phyloP scores from a whole-genome alignment of 139 green algal genomes.

The Eudorina sp. region DNA sequence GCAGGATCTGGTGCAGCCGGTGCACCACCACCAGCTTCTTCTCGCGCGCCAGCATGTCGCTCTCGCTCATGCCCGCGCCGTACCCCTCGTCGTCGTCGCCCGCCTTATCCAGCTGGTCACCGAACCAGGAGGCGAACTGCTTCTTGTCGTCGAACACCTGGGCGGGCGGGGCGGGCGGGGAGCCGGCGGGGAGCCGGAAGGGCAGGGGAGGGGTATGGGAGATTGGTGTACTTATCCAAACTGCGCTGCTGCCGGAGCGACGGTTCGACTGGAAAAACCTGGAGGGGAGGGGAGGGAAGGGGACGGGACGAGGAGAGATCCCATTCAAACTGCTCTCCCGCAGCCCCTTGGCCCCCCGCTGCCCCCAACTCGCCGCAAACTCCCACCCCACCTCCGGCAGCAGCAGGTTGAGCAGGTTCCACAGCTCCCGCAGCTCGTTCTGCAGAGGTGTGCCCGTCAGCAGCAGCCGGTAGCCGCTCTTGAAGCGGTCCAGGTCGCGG shows the following conservation, averaged over 20 bases:
- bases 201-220: background rate
- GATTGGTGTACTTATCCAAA: too few relatives aligned
- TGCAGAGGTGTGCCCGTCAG: constrained; percentile 88
- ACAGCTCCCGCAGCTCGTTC: constrained; percentile 97
- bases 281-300: background rate
- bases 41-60: constrained; percentile 70
- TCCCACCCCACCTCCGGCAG: constrained; percentile 74
- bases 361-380: too few relatives aligned
- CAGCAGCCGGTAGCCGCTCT: constrained; percentile 72
- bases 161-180: background rate
- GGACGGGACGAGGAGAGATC: background rate
- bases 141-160: constrained; percentile 97
- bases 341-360: too few relatives aligned
- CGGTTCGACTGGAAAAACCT: too few relatives aligned
- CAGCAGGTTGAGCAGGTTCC: constrained; percentile 96
- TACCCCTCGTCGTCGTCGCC: constrained; percentile 18
- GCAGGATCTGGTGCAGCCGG: constrained; percentile 91
- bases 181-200: background rate
- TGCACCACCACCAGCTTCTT: constrained; percentile 93
- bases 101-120: constrained; percentile 68
- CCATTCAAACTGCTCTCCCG: too few relatives aligned
- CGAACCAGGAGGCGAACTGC: constrained; percentile 94
- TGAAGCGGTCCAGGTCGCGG: constrained; percentile 87
- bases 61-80: constrained; percentile 24
- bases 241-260: too few relatives aligned